Evolutionary conservation across 768 basidiomycete genomes (phyloP), one percentile per base, ranked within the genome.

Genomic region (Glaciozyma antarctica): DNA sequence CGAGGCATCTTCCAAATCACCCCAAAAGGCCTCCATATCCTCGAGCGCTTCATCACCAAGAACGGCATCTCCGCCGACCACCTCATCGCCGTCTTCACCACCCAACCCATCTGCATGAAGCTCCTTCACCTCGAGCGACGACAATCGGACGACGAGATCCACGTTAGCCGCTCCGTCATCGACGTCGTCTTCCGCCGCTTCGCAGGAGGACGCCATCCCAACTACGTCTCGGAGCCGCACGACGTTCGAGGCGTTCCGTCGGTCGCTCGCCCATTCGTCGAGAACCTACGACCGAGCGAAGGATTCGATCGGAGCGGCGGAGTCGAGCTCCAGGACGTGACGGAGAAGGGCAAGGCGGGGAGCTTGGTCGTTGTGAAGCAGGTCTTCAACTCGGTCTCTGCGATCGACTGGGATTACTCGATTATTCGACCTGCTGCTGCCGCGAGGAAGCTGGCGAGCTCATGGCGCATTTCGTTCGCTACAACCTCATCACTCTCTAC

Each of bases 21-120:
- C 17, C 90, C 95, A 21, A 99, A 99, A 79, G 95, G 95, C 60
- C 86, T 98, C 59, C 95, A 99, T 74, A 89, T 99, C 73, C 85
- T 99, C 69, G 95, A 99, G 76, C 86, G 95, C n/a, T 99, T 99
- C 81, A 95, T 98, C 80, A 88, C 87, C 77, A 97, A 94, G 82
- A 98, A 99, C 76, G 95, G 95, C 72, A 97, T 99, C 80, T 90
- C 87, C 70, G 87, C 90, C 51, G 90, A 95, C 78, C 86, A 92
- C 76, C 84, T 98, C 24, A 84, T 90, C 69, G 84, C 82, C 60
- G 88, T 97, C 53, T 99, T 98, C 76, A 82, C 84, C 21, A 82
- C 88, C 0, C 91, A 95, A 75, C 92, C 94, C 43, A 97, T 99
- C 71, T 93, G 90, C 78, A 88, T 97, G 82, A 95, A 97, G 77